phyloP scores from a whole-genome alignment of 495 filamentous ascomycete species.

The Daldinia decipiens region DNA sequence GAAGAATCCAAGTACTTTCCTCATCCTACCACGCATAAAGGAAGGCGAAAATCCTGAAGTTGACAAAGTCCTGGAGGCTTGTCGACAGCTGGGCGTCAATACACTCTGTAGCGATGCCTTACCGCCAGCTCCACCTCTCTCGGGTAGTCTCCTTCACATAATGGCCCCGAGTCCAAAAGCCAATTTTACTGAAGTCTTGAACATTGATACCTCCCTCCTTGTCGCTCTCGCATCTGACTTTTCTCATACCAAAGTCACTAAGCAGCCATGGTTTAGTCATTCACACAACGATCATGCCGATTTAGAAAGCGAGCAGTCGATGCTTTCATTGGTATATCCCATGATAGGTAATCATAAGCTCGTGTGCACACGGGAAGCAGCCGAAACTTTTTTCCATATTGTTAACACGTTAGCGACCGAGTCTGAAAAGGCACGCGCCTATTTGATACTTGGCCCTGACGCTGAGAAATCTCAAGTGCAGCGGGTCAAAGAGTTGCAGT shows the following conservation, averaged over 20 bases:
- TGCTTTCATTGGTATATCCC: slow-evolving; percentile 49
- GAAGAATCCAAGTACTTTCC: slow-evolving; percentile 31
- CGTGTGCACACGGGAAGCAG: slow-evolving; percentile 52
- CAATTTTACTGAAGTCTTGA: slow-evolving; percentile 48
- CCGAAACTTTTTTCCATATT: slow-evolving; percentile 52
- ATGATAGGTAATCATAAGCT: slow-evolving; percentile 47
- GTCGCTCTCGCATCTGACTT: slow-evolving; percentile 57
- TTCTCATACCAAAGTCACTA: slow-evolving; percentile 46
- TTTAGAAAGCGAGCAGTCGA: slow-evolving; percentile 48
- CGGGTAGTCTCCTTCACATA: slow-evolving; percentile 57
- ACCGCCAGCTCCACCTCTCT: slow-evolving; percentile 44
- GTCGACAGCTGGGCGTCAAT: slow-evolving; percentile 39
- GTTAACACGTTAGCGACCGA: slow-evolving; percentile 50
- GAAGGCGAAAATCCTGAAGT: slow-evolving; percentile 40
- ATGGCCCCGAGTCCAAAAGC: slow-evolving; percentile 55
- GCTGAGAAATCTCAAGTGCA: slow-evolving; percentile 32
- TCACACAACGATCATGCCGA: slow-evolving; percentile 48
- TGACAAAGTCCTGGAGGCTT: slow-evolving; percentile 40
- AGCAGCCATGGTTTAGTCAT: slow-evolving; percentile 53
- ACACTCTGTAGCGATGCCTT: slow-evolving; percentile 38
- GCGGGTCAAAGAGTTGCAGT: slow-evolving; percentile 39
- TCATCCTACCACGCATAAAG: slow-evolving; percentile 43
- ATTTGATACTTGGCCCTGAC: slow-evolving; percentile 46
- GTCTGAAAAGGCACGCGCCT: slow-evolving; percentile 50
- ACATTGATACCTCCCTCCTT: slow-evolving; percentile 57